Evolutionary conservation across 164 flowering plant genomes (phyloP).

Genomic region (Stephania japonica): DNA sequence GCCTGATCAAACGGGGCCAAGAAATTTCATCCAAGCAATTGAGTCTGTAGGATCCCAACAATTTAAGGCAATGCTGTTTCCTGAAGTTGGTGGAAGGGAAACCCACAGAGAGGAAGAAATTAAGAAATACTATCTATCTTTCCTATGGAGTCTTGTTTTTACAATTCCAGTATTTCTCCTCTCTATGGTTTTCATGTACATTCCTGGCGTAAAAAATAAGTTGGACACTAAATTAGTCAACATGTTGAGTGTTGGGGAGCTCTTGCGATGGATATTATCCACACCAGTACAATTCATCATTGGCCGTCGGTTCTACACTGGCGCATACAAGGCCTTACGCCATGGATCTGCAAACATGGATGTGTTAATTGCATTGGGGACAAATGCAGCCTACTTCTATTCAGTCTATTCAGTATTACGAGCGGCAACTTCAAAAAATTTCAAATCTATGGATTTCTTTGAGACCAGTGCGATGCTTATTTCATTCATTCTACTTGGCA

Average conservation of each 20-base stretch:
- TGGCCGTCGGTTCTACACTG: constrained; percentile 75
- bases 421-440: constrained; percentile 52
- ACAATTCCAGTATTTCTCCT: constrained; percentile 68
- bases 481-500: constrained; percentile 80
- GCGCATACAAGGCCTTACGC: constrained; percentile 69
- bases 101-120: constrained; percentile 49
- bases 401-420: constrained; percentile 69
- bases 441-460: constrained; percentile 68
- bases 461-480: constrained; percentile 97
- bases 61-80: constrained; percentile 50
- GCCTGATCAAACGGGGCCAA: constrained; percentile 68
- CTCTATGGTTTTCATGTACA: constrained; percentile 83
- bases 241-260: constrained; percentile 62
- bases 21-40: constrained; percentile 56
- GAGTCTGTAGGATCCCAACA: constrained; percentile 50
- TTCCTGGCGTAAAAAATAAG: constrained; percentile 46
- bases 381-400: constrained; percentile 88
- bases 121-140: constrained; percentile 41
- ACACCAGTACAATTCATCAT: constrained; percentile 90
- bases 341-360: constrained; percentile 91
- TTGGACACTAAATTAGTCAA: constrained; percentile 59
- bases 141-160: constrained; percentile 77
- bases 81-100: constrained; percentile 47
- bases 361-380: constrained; percentile 85
- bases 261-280: constrained; percentile 69